Percentiles rank a stretch among this genome's conserved stretches.
These are phyloP conservation scores for Malassezia dermatis DNA, from an alignment of 1,284 basidiomycete species.

Conservation along the genomic window DNA sequence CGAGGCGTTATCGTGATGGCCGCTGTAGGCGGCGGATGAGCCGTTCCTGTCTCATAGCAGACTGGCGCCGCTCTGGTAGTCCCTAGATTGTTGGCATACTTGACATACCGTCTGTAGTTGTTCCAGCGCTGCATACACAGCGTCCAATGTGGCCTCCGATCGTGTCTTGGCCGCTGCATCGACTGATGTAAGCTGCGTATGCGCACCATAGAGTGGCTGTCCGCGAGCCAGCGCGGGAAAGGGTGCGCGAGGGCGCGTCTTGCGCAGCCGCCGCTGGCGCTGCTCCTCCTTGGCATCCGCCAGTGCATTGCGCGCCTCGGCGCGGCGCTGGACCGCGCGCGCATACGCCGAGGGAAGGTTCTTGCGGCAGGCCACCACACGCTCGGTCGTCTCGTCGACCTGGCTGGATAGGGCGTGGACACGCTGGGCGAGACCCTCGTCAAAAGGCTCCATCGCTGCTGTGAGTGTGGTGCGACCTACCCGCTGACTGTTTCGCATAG, in stretches of 20 bases:
- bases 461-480: not conserved
- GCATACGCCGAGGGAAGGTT: conserved; percentile 7
- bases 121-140: not conserved
- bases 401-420: conserved; percentile 9
- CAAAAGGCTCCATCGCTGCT: conserved; percentile 16
- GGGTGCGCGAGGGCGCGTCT: not conserved
- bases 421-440: conserved; percentile 5
- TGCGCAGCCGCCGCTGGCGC: conserved; percentile 9
- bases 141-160: not conserved
- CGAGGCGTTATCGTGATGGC: not conserved
- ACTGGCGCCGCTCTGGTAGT: not conserved
- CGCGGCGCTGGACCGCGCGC: conserved; percentile 3
- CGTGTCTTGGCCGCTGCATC: conserved; percentile 9
- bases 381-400: conserved; percentile 14
- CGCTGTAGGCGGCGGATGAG: conserved; percentile 5
- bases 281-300: conserved; percentile 12
- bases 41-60: conserved; percentile 7
- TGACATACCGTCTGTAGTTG: conserved; percentile 3
- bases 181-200: not conserved
- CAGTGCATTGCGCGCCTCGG: conserved; percentile 2
- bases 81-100: not conserved
- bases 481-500: conserved; percentile 14
- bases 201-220: conserved; percentile 5
- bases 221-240: conserved; percentile 6
- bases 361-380: conserved; percentile 12